Evolutionary conservation across 129 eudicot species (phyloP), one percentile per base, ranked within the genome.

Genomic region (Arctium lappa): DNA sequence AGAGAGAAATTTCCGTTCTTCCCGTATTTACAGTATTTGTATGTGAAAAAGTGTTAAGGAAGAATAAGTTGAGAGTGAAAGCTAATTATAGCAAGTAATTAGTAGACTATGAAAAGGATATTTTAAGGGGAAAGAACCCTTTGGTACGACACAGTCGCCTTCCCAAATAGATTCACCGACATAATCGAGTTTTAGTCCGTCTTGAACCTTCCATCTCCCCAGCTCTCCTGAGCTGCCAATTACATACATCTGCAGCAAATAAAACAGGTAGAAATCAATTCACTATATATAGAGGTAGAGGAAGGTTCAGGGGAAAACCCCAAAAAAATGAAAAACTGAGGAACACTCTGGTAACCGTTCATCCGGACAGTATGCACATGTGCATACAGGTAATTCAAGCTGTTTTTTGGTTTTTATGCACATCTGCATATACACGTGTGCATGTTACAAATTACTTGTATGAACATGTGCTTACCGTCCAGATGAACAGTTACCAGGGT

Each of bases 151-250:
- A 87, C 92, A 86, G 81, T 91, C 95, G 53, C 94, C 98, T 78
- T 88, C 88, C 97, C 98, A 95, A 72, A 91, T 85, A 29, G 98
- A 93, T 30, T 95, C 98, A 73, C 99, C 99, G 11, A 89, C 88
- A 79, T 93, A 91, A 72, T 71, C 84, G 77, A 95, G 99, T 83
- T 89, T 89, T 77, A 95, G 91, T 72, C 91, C 97, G 80, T 82
- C 91, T 62, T 93, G 90, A 76, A 85, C 82, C 88, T 93, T 95
- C 99, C 99, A 95, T 66, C 75, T 86, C 68, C 99, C 99, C 56
- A 95, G 87, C 89, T 90, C 93, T 29, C 8, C 46, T 3, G 91
- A 63, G 81, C 95, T 93, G 73, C 99, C 99, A 81, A 93, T 87
- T 72, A 93, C 98, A 79, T 89, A 89, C 79, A 95, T 86, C 99